Percentiles rank a stretch among this genome's conserved stretches.
These are phyloP conservation scores for Fusarium penzigii DNA, from an alignment of 2,329 filamentous ascomycete genomes.

Conservation along the genomic window DNA sequence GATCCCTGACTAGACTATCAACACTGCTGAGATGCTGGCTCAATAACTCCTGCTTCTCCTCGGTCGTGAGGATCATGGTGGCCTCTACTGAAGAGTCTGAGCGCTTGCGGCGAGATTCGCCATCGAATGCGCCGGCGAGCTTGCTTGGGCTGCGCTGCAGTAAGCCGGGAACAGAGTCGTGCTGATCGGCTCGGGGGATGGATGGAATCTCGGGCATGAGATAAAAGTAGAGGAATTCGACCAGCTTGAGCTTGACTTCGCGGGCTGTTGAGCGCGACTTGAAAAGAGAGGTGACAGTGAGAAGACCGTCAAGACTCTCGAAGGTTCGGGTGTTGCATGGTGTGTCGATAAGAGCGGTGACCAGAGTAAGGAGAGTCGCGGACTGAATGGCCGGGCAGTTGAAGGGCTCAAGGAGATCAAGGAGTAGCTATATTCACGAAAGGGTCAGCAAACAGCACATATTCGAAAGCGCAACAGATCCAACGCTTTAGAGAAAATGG, in stretches of 20 bases:
- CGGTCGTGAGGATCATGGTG: constrained; percentile 58
- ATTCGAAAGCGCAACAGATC: not conserved
- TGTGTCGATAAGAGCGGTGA: constrained; percentile 82
- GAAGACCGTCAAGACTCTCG: constrained; percentile 85
- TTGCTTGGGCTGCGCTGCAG: constrained; percentile 71
- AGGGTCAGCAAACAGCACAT: constrained; percentile 11
- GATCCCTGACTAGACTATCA: constrained; percentile 80
- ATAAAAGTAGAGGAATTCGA: constrained; percentile 98
- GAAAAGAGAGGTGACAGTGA: constrained; percentile 91
- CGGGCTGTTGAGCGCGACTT: constrained; percentile 82
- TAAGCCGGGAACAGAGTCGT: constrained; percentile 50
- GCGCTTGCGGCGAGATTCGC: constrained; percentile 34
- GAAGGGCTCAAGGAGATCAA: constrained; percentile 89
- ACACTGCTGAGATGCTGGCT: constrained; percentile 79
- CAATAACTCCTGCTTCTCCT: constrained; percentile 80
- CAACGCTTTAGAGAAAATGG: not conserved
- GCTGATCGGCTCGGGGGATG: constrained; percentile 50
- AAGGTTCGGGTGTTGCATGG: constrained; percentile 90
- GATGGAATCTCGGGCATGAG: constrained; percentile 85
- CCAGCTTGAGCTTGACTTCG: constrained; percentile 91
- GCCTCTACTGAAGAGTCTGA: constrained; percentile 41
- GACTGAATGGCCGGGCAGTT: constrained; percentile 93
- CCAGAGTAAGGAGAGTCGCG: constrained; percentile 84
- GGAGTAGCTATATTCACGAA: constrained; percentile 64
- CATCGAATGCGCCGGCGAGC: constrained; percentile 57